Conservation (phyloP, 805 yeast species). For the Ogataea ramenticola region DNA sequence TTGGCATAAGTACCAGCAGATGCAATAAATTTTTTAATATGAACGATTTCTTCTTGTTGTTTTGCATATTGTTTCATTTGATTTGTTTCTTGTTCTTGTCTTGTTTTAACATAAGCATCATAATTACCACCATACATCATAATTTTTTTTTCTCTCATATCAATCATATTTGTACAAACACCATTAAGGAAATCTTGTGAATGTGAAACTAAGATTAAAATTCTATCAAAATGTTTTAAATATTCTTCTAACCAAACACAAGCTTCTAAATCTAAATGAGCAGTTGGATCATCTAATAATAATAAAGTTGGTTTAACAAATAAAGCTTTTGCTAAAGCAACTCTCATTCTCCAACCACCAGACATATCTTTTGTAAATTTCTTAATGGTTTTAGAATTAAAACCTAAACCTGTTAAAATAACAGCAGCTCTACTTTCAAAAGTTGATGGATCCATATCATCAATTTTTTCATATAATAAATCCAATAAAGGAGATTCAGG, state of each 20-base stretch:
- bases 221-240: constrained; percentile 88
- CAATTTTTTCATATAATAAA: constrained; percentile 89
- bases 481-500: constrained; percentile 87
- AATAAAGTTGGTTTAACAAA: constrained; percentile 96
- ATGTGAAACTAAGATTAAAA: constrained; percentile 90
- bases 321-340: constrained; percentile 93
- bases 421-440: constrained; percentile 96
- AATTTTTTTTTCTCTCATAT: constrained; percentile 82
- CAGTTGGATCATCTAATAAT: constrained; percentile 97
- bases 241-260: constrained; percentile 99
- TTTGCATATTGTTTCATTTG: constrained; percentile 96
- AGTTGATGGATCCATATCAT: constrained; percentile 90
- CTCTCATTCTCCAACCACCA: constrained; percentile 99
- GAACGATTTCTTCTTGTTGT: constrained; percentile 98
- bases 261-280: constrained; percentile 98
- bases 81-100: constrained; percentile 88
- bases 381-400: constrained; percentile 76
- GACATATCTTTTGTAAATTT: constrained; percentile 98
- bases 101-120: constrained; percentile 93
- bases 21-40: constrained; percentile 97
- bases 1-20: constrained; percentile 99
- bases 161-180: constrained; percentile 96
- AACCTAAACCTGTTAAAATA: constrained; percentile 95
- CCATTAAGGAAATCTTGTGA: constrained; percentile 99
- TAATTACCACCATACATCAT: constrained; percentile 93